phyloP scores from a whole-genome alignment of 2,329 filamentous ascomycete species.

The Sclerotinia nivalis region DNA sequence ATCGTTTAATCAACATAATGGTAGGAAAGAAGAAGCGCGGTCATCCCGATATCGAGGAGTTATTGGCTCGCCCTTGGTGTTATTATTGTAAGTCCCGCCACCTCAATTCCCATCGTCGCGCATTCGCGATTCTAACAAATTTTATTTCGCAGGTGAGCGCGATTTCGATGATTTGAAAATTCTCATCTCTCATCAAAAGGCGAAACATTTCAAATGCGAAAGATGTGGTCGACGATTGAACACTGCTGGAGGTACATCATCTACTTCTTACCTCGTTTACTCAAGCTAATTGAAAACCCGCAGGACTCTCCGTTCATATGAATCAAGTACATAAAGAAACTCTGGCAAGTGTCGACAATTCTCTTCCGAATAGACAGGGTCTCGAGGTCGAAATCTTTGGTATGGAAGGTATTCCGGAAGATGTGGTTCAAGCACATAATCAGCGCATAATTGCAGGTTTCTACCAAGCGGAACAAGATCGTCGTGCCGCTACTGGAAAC shows the following conservation, averaged over 20 bases:
- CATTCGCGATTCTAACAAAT: background rate
- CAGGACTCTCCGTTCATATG: conserved; percentile 94
- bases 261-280: too few relatives aligned
- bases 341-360: conserved; percentile 85
- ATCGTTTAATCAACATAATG: conserved; percentile 36
- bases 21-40: conserved; percentile 93
- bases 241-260: conserved; percentile 82
- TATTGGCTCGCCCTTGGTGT: conserved; percentile 88
- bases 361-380: conserved; percentile 79
- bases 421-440: conserved; percentile 79
- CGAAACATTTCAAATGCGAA: conserved; percentile 99
- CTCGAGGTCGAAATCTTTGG: conserved; percentile 96
- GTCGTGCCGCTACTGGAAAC: conserved; percentile 80
- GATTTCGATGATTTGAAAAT: conserved; percentile 98
- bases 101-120: conserved; percentile 13
- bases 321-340: conserved; percentile 98
- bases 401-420: conserved; percentile 93
- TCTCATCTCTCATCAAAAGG: conserved; percentile 94
- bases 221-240: conserved; percentile 84
- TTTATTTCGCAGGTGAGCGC: conserved; percentile 68
- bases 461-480: conserved; percentile 81
- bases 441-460: conserved; percentile 83
- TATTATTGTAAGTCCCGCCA: conserved; percentile 77
- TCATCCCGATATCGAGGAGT: conserved; percentile 83
- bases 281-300: conserved; percentile 20